phyloP scores from a whole-genome alignment of 2,329 filamentous ascomycete species.

The Colletotrichum tropicicola region DNA sequence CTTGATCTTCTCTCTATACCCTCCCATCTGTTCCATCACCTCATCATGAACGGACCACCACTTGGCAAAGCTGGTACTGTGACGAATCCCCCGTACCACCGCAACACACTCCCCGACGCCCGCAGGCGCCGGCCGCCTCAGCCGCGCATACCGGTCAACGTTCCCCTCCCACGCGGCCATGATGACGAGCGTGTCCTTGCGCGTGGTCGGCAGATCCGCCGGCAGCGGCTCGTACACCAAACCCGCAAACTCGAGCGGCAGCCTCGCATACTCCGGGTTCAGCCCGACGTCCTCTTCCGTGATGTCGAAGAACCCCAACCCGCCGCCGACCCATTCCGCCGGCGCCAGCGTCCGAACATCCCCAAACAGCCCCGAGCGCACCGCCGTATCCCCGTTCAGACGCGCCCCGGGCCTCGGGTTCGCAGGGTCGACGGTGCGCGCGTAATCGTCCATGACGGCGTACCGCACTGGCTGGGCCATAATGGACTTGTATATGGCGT shows the following conservation, averaged over 20 bases:
- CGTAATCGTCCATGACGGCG: constrained; percentile 48
- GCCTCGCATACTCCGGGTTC: background rate
- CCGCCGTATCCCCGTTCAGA: background rate
- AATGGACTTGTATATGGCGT: constrained; percentile 40
- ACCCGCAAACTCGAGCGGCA: background rate
- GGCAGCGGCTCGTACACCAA: background rate
- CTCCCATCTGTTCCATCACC: background rate
- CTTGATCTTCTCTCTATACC: background rate
- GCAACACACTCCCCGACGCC: background rate
- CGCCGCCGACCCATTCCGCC: background rate
- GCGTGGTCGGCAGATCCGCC: background rate
- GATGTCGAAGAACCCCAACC: background rate
- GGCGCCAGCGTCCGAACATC: background rate
- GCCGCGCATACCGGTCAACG: background rate
- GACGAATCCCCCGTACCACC: constrained; percentile 43
- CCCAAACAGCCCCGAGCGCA: background rate
- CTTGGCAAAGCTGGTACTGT: constrained; percentile 44
- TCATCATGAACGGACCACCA: constrained; percentile 40
- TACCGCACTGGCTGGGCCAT: constrained; percentile 40
- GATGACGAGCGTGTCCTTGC: background rate
- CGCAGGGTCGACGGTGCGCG: background rate
- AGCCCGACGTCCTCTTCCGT: background rate
- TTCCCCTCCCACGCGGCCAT: background rate
- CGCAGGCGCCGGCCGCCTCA: background rate
- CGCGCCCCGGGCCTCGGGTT: background rate